Evolutionary conservation across 2,329 filamentous ascomycete species (phyloP), one percentile per base, ranked within the genome.

Genomic region (Ceratocystis eucalypticola): DNA sequence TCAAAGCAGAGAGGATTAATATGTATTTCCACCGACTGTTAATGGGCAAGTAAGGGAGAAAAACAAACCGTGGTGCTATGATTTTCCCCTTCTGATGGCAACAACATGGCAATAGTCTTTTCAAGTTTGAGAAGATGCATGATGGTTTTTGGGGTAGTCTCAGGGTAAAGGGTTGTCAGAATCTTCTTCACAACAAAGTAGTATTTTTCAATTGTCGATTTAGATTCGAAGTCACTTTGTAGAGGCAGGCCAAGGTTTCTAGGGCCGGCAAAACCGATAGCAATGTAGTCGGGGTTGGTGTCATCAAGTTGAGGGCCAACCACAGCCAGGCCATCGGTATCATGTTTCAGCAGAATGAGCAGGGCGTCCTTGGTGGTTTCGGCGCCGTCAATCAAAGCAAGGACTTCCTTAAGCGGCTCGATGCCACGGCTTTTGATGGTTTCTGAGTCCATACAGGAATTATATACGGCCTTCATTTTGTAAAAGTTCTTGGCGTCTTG

Each of bases 391-490:
- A 88, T 73, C 59, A 80, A 74, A 17, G 79, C 73, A n/a, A 89
- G 75, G 10, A 88, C 74, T 3, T 80, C 73, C 20, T 79, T 73
- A 48, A 91, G 73, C 2, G 86, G 86, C 67, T 78, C 73, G 5
- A 80, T 75, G 1, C 85, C 87, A 10, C 78, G 72, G 57, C 80
- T 74, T 69, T 81, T 80, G 64, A 88, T 80, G 7, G 76, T 74
- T 7, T 80, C 77, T 71, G 86, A 81, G 70, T 89, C 79, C 73
- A 88, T 80, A 71, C 88, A 91, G 44, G 86, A 81, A 68, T 83
- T 75, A 71, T 89, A 90, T 0, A 80, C 82, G 59, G 79, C 74
- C 72, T 87, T 82, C 71, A 90, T 76, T 73, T 87, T 86, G 68
- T 82, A 75, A 71, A 89, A 89, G 71, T 88, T 90, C 41, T 80